phyloP scores from a whole-genome alignment of 495 filamentous ascomycete species.

The Poronia punctata region DNA sequence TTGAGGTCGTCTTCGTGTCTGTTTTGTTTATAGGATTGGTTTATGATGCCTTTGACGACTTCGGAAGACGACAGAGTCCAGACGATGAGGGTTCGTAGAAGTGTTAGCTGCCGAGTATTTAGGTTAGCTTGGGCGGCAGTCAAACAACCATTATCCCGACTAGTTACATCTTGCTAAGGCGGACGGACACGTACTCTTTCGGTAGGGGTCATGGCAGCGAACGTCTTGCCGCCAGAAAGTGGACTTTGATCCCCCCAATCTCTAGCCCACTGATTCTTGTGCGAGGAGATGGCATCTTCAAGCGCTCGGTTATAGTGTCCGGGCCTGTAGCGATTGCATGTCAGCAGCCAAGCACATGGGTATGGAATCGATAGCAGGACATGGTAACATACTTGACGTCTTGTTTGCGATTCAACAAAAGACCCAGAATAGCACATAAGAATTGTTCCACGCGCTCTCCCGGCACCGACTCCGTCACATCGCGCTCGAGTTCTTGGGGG shows the following conservation, averaged over 20 bases:
- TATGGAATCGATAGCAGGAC: conserved; percentile 11
- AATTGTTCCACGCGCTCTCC: conserved; percentile 80
- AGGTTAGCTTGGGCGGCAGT: conserved; percentile 16
- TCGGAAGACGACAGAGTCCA: conserved; percentile 93
- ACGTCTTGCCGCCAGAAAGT: conserved; percentile 67
- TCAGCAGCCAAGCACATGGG: not conserved
- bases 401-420: conserved; percentile 94
- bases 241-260: conserved; percentile 84
- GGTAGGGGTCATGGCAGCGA: conserved; percentile 68
- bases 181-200: conserved; percentile 62
- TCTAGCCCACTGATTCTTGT: conserved; percentile 83
- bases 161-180: no score
- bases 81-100: conserved; percentile 73
- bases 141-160: no score
- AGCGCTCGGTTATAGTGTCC: conserved; percentile 88
- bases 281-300: conserved; percentile 83
- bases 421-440: conserved; percentile 77
- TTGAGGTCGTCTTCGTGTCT: conserved; percentile 90
- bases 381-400: conserved; percentile 79
- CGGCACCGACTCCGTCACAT: conserved; percentile 67
- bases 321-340: conserved; percentile 39
- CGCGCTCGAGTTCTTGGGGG: conserved; percentile 89
- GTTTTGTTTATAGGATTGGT: conserved; percentile 81
- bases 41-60: conserved; percentile 67
- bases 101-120: conserved; percentile 52